A percentile compares a stretch with the other conserved stretches of the same genome.
phyloP scores from a whole-genome alignment of 176 grass and related monocot species.

The Hordeum vulgare region MorexV3_pseudomolecules_assembly NC_058522.1:96248957-96249456 shows the following conservation, averaged over 20 bases:
- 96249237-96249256: too few relatives aligned
- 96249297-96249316: too few relatives aligned
- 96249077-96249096: conserved; percentile 10
- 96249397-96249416: too few relatives aligned
- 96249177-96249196: not conserved
- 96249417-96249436: too few relatives aligned
- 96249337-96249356: too few relatives aligned
- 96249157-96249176: not conserved
- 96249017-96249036: conserved; percentile 12
- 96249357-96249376: too few relatives aligned
- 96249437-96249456: too few relatives aligned
- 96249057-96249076: conserved; percentile 7
- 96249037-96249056: not conserved
- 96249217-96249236: not conserved
- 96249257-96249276: too few relatives aligned
- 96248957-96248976: not conserved
- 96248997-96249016: not conserved
- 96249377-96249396: too few relatives aligned
- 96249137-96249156: not conserved
- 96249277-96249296: too few relatives aligned
- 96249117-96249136: not conserved
- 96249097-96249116: not conserved
- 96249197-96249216: not conserved
- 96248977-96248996: not conserved
- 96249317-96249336: too few relatives aligned